phyloP scores from a whole-genome alignment of 2,329 filamentous ascomycete species.

The Aspergillus tamarii region DNA sequence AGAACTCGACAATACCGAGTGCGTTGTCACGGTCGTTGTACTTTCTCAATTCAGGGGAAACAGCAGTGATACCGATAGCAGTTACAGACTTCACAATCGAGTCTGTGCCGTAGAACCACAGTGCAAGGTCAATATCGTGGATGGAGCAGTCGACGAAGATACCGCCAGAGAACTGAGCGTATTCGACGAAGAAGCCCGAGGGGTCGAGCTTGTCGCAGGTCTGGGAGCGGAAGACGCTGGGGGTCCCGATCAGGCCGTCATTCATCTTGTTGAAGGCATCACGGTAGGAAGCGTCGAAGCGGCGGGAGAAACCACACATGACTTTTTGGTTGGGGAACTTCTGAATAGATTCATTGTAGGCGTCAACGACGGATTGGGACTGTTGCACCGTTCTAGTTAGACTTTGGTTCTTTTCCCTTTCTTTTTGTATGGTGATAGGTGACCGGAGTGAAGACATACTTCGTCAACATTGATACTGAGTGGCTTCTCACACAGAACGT shows the following conservation, averaged over 20 bases:
- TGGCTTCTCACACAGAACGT: conserved; percentile 60
- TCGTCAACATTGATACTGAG: conserved; percentile 59
- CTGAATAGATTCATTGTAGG: neutral
- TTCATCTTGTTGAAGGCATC: conserved; percentile 58
- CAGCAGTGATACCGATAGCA: conserved; percentile 60
- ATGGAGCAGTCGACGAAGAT: conserved; percentile 72
- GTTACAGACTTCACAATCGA: conserved; percentile 57
- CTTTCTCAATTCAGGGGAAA: conserved; percentile 59
- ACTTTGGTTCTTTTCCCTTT: neutral
- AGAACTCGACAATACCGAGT: conserved; percentile 68
- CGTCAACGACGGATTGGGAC: neutral
- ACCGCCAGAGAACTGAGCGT: conserved; percentile 65
- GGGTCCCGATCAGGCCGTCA: conserved; percentile 60
- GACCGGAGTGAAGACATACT: conserved; percentile 40
- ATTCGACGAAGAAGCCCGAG: conserved; percentile 67
- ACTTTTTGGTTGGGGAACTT: conserved; percentile 56
- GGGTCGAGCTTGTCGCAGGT: conserved; percentile 69
- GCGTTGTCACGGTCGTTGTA: conserved; percentile 65
- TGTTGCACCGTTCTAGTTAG: neutral
- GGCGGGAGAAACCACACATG: conserved; percentile 67
- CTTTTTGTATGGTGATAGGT: neutral
- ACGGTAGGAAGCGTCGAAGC: conserved; percentile 68
- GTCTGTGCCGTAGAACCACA: conserved; percentile 65
- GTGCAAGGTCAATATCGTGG: conserved; percentile 68
- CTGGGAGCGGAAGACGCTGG: conserved; percentile 64